Percentiles rank a stretch among this genome's conserved stretches.
Conservation (phyloP, 768 basidiomycete genomes). For the Suillus clintonianus region DNA sequence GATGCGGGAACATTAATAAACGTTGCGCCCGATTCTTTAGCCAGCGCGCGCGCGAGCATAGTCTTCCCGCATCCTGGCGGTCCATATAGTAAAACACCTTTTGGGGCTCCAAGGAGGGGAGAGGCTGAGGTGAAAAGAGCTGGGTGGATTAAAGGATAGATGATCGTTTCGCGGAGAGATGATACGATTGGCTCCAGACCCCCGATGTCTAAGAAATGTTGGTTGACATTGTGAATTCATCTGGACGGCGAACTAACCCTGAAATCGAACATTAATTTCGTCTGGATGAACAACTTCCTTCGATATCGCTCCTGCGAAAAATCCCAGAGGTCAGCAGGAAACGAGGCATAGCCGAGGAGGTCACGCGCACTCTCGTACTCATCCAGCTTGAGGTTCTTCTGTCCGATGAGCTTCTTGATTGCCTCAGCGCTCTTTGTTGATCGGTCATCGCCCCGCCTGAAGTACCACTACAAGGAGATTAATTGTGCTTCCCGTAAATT, state of each 20-base stretch:
- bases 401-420: conserved; percentile 38
- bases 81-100: conserved; percentile 93
- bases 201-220: conserved; percentile 67
- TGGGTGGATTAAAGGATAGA: conserved; percentile 92
- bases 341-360: background rate
- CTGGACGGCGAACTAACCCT: conserved; percentile 47
- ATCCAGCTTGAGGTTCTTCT: conserved; percentile 73
- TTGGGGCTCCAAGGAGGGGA: conserved; percentile 85
- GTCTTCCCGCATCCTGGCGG: conserved; percentile 99
- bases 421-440: background rate
- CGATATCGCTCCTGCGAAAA: conserved; percentile 70
- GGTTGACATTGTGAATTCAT: background rate
- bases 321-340: background rate
- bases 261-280: conserved; percentile 71
- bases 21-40: conserved; percentile 95
- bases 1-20: conserved; percentile 89
- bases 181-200: conserved; percentile 90
- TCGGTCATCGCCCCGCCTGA: background rate
- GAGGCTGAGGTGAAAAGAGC: conserved; percentile 82
- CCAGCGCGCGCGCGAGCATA: conserved; percentile 98
- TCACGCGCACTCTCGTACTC: conserved; percentile 84
- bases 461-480: background rate
- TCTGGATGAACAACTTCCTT: conserved; percentile 85
- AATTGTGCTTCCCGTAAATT: background rate
- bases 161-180: conserved; percentile 91